Percentiles rank a stretch among this genome's conserved stretches.
Evolutionary conservation across 2,329 filamentous ascomycete genomes (phyloP).

Genomic region (Podosphaera leucotricha): DNA sequence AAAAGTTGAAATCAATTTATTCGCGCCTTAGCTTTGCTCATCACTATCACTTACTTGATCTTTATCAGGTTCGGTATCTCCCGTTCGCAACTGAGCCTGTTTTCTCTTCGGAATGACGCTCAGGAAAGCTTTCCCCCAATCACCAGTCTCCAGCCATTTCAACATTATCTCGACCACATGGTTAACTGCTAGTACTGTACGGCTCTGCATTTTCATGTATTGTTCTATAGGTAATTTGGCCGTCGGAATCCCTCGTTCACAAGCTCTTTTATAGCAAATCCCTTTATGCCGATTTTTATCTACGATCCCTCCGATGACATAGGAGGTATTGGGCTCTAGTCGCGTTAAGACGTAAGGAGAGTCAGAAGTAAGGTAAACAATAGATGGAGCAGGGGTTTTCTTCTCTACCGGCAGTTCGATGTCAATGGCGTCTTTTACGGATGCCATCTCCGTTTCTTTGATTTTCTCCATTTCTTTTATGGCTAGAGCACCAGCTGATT

Average conservation of each 20-base stretch:
- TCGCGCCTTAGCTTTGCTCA: conserved; percentile 1
- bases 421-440: too few species aligned
- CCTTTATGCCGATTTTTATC: conserved; percentile 95
- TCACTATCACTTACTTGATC: conserved; percentile 1
- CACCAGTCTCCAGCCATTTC: conserved; percentile 66
- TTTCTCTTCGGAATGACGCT: conserved; percentile 79
- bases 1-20: too few species aligned
- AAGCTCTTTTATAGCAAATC: conserved; percentile 66
- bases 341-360: conserved; percentile 65
- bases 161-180: conserved; percentile 96
- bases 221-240: conserved; percentile 89
- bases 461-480: neutral
- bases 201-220: conserved; percentile 73
- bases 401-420: neutral
- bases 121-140: conserved; percentile 82
- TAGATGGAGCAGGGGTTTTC: conserved; percentile 17
- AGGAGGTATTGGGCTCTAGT: conserved; percentile 69
- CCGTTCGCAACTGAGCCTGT: conserved; percentile 35
- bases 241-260: conserved; percentile 54
- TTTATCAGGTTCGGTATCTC: neutral
- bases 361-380: conserved; percentile 82
- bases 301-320: conserved; percentile 82
- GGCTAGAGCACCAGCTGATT: conserved; percentile 25
- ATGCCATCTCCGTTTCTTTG: neutral
- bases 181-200: conserved; percentile 75